Conservation (phyloP, 257 asterid genomes). For the Jacaranda copaia region DNA sequence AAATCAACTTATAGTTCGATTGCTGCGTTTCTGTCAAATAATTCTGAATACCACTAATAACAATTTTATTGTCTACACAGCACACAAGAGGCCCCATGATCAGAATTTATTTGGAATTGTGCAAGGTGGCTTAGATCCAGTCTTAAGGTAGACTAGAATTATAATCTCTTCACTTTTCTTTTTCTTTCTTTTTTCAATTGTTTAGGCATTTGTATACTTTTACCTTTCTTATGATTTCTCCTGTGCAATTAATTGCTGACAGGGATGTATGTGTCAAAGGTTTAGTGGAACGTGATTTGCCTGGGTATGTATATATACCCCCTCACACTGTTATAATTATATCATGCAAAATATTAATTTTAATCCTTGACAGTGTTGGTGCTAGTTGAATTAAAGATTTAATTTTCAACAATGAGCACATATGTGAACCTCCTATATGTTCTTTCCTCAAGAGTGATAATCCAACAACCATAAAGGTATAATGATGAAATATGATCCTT, state of each 20-base stretch:
- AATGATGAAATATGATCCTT: not conserved
- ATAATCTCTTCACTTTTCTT: conserved; percentile 4
- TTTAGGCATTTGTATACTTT: not conserved
- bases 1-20: conserved; percentile 18
- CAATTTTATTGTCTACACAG: conserved; percentile 54
- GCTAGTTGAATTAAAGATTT: not conserved
- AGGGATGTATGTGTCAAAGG: conserved; percentile 97
- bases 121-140: conserved; percentile 99
- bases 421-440: not conserved
- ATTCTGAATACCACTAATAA: conserved; percentile 11
- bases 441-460: not conserved
- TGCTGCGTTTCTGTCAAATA: conserved; percentile 24
- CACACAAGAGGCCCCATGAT: conserved; percentile 90
- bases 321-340: not conserved
- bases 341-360: conserved; percentile 17
- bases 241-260: conserved; percentile 43
- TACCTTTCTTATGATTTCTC: conserved; percentile 25
- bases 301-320: conserved; percentile 68
- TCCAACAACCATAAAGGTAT: not conserved
- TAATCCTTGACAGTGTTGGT: not conserved
- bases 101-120: conserved; percentile 98
- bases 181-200: not conserved
- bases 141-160: conserved; percentile 64
- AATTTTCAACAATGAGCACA: not conserved
- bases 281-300: conserved; percentile 89